Percentiles rank a stretch among this genome's conserved stretches.
Evolutionary conservation across 192 early-diverging fungal genomes (phyloP).

Genomic region (Coemansia sp.): DNA sequence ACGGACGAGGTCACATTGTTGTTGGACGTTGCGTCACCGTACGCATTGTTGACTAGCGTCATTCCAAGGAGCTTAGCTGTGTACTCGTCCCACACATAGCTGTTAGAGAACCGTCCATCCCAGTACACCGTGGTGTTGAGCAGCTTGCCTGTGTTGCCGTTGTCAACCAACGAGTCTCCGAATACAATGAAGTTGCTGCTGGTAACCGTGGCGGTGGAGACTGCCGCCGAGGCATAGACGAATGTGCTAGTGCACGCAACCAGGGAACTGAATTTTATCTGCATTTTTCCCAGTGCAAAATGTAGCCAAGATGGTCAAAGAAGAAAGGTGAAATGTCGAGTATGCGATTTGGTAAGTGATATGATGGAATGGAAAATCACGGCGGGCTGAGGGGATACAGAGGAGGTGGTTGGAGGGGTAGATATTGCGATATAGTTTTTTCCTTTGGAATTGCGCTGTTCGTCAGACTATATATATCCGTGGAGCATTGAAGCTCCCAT

Average conservation of each 20-base stretch:
- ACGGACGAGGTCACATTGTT: slow-evolving; percentile 32
- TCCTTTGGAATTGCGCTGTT: no score
- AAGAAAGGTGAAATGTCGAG: no score
- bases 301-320: no score
- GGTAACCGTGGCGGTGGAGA: slow-evolving; percentile 17
- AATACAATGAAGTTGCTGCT: slow-evolving; percentile 41
- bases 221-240: slow-evolving; percentile 15
- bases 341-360: no score
- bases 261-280: slow-evolving; percentile 13
- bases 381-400: no score
- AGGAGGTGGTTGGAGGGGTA: no score
- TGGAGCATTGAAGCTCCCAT: no score
- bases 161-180: slow-evolving; percentile 43
- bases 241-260: slow-evolving; percentile 16
- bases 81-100: slow-evolving; percentile 53
- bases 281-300: no score
- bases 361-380: no score
- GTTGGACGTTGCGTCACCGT: slow-evolving; percentile 40
- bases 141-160: slow-evolving; percentile 24
- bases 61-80: slow-evolving; percentile 33
- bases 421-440: no score
- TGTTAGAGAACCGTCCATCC: slow-evolving; percentile 41
- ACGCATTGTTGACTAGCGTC: slow-evolving; percentile 31
- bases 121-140: slow-evolving; percentile 17
- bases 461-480: no score